A percentile compares a stretch with the other conserved stretches of the same genome.
Conservation (phyloP, 2,329 filamentous ascomycete species). For the Zelopaecilomyces penicillatus region DNA sequence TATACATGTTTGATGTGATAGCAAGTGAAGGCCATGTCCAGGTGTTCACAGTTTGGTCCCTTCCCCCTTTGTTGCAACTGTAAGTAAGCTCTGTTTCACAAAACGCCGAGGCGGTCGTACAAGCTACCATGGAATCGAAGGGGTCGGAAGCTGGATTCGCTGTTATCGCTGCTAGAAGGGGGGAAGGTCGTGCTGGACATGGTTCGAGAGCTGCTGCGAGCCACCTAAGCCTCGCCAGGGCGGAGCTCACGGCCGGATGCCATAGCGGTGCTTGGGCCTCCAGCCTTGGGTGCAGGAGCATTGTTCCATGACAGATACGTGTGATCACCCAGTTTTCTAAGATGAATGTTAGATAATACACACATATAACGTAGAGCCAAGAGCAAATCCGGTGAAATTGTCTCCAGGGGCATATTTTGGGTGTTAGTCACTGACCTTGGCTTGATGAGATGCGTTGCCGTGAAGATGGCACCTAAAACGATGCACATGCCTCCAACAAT, state of each 20-base stretch:
- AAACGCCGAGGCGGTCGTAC: neutral
- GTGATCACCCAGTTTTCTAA: constrained; percentile 94
- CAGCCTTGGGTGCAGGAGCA: constrained; percentile 35
- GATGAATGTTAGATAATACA: neutral
- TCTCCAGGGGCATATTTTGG: constrained; percentile 1
- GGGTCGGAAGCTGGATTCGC: constrained; percentile 2
- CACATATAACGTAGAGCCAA: constrained; percentile 3
- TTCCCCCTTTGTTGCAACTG: too few species aligned
- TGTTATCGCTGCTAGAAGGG: constrained; percentile 1
- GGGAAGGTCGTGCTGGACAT: constrained; percentile 10
- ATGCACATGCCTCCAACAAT: constrained; percentile 92
- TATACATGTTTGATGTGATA: too few species aligned
- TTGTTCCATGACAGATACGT: constrained; percentile 96
- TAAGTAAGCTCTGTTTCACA: too few species aligned
- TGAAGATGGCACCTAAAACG: constrained; percentile 78
- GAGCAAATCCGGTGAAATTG: neutral
- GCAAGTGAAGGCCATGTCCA: neutral
- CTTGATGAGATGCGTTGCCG: constrained; percentile 81
- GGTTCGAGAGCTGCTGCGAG: constrained; percentile 18
- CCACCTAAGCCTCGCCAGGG: constrained; percentile 33
- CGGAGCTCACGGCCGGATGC: constrained; percentile 50
- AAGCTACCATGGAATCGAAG: constrained; percentile 4
- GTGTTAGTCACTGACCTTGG: constrained; percentile 55
- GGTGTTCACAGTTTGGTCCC: neutral
- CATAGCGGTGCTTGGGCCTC: constrained; percentile 33